Evolutionary conservation across 1,284 basidiomycete genomes (phyloP).

Genomic region (Cystobasidiaceae sp.): DNA sequence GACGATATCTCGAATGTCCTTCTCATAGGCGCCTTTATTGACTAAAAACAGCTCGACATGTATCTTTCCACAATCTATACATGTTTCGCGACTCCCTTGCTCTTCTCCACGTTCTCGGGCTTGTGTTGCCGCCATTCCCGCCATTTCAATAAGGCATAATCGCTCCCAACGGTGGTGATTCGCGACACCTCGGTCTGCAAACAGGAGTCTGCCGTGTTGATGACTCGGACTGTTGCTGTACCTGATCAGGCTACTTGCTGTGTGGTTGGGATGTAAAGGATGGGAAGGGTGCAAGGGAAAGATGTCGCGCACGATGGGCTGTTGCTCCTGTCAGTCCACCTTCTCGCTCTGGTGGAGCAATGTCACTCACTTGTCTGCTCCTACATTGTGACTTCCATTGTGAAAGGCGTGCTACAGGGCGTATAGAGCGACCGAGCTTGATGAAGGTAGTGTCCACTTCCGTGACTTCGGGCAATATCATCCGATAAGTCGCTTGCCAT

Average conservation of each 20-base stretch:
- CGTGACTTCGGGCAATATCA: not conserved
- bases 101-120: not conserved
- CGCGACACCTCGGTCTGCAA: conserved; percentile 11
- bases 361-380: conserved; percentile 8
- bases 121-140: conserved; percentile 29
- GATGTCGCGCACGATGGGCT: conserved; percentile 38
- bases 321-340: too few species aligned
- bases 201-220: conserved; percentile 14
- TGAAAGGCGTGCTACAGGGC: conserved; percentile 32
- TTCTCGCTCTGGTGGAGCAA: too few species aligned
- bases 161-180: conserved; percentile 39
- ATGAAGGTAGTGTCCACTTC: conserved; percentile 29
- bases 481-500: not conserved
- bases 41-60: conserved; percentile 40
- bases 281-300: conserved; percentile 31
- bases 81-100: conserved; percentile 1
- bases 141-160: conserved; percentile 39
- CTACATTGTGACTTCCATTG: conserved; percentile 34
- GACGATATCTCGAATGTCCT: conserved; percentile 33
- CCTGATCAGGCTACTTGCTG: not conserved
- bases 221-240: not conserved
- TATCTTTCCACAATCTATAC: conserved; percentile 36
- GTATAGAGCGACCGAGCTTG: conserved; percentile 38
- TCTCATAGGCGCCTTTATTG: conserved; percentile 29
- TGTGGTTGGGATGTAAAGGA: conserved; percentile 7